Evolutionary conservation across 352 stramenopile genomes (phyloP).

Genomic region (Phytopythium aichiense): DNA sequence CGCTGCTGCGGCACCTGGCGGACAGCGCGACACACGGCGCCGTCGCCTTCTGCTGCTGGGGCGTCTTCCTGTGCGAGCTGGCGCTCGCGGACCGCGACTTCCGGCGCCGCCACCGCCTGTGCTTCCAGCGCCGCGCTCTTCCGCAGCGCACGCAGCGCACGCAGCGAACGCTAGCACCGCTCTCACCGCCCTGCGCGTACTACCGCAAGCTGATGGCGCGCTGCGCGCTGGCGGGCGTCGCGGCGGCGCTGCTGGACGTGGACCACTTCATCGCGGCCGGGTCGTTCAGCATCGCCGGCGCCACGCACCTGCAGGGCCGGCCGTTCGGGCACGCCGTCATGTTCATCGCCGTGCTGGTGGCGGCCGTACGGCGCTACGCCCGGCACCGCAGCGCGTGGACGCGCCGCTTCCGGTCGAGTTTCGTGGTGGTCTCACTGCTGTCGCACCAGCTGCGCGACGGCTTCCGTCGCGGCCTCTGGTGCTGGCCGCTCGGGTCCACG

Average conservation of each 20-base stretch:
- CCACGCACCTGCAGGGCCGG: conserved; percentile 50
- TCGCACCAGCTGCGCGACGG: conserved; percentile 70
- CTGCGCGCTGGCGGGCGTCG: conserved; percentile 33
- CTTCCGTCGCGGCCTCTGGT: conserved; percentile 58
- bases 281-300: conserved; percentile 45
- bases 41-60: conserved; percentile 57
- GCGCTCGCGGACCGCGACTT: conserved; percentile 8
- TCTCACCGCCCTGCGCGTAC: not conserved
- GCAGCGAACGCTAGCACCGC: conserved; percentile 1
- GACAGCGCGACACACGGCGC: conserved; percentile 53
- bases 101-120: not conserved
- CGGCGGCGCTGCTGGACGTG: conserved; percentile 48
- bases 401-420: conserved; percentile 35
- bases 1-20: conserved; percentile 52
- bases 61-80: conserved; percentile 47
- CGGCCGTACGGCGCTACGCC: conserved; percentile 35
- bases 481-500: conserved; percentile 67
- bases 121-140: not conserved
- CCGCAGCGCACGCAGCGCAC: not conserved
- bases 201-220: not conserved
- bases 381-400: conserved; percentile 12
- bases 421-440: conserved; percentile 51
- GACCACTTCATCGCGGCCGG: conserved; percentile 73
- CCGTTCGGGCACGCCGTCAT: conserved; percentile 66
- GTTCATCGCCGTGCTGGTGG: conserved; percentile 49